Base-by-base conservation (phyloP, 2,329 filamentous ascomycete species). In the Fusarium sp. region DNA sequence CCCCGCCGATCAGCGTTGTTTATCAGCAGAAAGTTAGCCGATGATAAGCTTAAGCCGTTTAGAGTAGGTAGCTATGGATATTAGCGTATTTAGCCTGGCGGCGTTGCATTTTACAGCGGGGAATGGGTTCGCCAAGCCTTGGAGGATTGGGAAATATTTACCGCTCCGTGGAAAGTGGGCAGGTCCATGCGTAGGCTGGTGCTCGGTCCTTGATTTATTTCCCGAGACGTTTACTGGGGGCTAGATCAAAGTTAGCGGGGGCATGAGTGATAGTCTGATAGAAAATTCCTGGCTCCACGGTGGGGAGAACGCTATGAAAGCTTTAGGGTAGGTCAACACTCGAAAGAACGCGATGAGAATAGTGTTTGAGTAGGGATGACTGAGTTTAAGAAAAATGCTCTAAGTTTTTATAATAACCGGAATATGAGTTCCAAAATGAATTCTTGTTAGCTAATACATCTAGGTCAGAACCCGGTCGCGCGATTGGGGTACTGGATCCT, bases 31-130 rank as follows among this genome's bases (percentile, higher is more conserved):
- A 57, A 53, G 48, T 60, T 49, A 20, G 55, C 47, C 37, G 40
- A 45, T 35, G 62, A 66, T 57, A 66, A 62, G 56, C 49, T 61
- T 57, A 68, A 62, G 31, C 65, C 55, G 8, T 61, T 53, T 62
- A 43, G 31, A 68, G 65, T 58, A 68, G 65, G 65, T 69, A 39
- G 13, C 35, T 63, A 49, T 25, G 33, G 4, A 46, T 33, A 54
- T 52, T 43, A 8, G 36, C 21, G 36, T 25, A 36, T 23, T 47
- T 48, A 56, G 47, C 54, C 43, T 18, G 29, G 14, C 29, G 23
- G 46, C 37, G 59, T 57, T 53, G 17, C 48, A 47, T 55, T n/a
- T 36, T 5, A 15, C 23, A 45, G 65, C 55, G 60, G 65, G 60
- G 60, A 45, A 61, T 20, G 43, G 42, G 18, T 41, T 39, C 21